Percentiles rank a stretch among this genome's conserved stretches.
Conservation (phyloP, 768 basidiomycete species). For the Lactifluus hygrophoroides region DNA sequence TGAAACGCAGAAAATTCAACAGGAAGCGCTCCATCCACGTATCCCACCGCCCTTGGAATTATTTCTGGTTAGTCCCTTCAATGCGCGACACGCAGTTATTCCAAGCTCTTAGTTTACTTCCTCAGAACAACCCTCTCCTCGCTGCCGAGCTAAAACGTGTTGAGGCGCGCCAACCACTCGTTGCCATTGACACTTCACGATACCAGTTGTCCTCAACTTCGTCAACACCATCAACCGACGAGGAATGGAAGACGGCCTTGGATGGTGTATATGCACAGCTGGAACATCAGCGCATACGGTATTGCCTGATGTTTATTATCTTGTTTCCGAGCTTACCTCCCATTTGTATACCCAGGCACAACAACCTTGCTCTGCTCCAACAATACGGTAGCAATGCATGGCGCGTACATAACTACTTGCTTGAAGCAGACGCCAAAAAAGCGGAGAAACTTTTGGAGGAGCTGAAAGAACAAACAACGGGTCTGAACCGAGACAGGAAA, state of each 20-base stretch:
- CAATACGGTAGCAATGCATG: conserved; percentile 87
- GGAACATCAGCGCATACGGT: conserved; percentile 81
- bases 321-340: neutral
- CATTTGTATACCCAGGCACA: conserved; percentile 44
- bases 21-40: conserved; percentile 54
- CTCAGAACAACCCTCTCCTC: conserved; percentile 59
- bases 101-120: neutral
- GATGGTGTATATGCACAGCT: conserved; percentile 75
- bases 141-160: conserved; percentile 68
- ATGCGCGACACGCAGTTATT: neutral
- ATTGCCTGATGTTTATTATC: conserved; percentile 14
- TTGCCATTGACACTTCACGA: conserved; percentile 59
- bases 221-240: conserved; percentile 53
- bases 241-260: conserved; percentile 68
- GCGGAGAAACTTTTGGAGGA: conserved; percentile 69
- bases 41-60: conserved; percentile 58
- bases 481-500: conserved; percentile 84
- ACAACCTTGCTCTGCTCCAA: conserved; percentile 74
- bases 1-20: conserved; percentile 47
- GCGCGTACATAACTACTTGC: conserved; percentile 83
- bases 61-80: conserved; percentile 52
- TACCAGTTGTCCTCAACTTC: conserved; percentile 68
- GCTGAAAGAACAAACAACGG: conserved; percentile 67
- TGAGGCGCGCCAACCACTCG: conserved; percentile 56
- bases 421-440: conserved; percentile 69